Evolutionary conservation across 1,284 basidiomycete genomes (phyloP), one percentile per base, ranked within the genome.

Genomic region (Moniliophthora roreri): DNA sequence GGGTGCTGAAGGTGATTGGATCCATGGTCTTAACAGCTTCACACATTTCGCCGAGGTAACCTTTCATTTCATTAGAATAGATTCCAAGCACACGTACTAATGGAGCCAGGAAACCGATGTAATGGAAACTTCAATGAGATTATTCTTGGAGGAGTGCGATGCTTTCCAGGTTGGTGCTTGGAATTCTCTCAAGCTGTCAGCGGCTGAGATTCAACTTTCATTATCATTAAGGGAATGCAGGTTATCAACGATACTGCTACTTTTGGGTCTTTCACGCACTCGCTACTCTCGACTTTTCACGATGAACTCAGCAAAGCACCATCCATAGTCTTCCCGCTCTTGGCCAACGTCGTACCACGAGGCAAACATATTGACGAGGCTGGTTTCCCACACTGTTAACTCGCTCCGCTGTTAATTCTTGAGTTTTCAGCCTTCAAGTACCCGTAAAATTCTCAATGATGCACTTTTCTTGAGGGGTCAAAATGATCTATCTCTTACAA

Each of bases 121-220:
- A 42, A 84, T 86, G 78, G 89, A 91, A 47, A 81, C 78, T 4
- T 72, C 82, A 8, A 71, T 91, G 50, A 76, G 89, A 20, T 68
- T 75, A 11, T 80, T 88, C 55, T 73, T 86, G 2, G 90, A 92
- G 64, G 87, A 90, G 58, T 89, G 87, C 62, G 80, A 91, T 63
- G 76, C 77, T 47, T 72, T 86, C 7, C 89, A 91, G 78, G 88
- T 87, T 60, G 23, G 63, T 55, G 36, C 11, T 11, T 6, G 7
- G 28, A 32, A 11, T n/a, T n/a, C 28, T 32, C 6, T 32, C 40
- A 15, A 34, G 16, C 23, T 20, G 42, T 40, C 28, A 40, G 24
- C 4, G 42, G 47, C 53, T 9, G 51, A 15, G 37, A 15, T 11
- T 49, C 38, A 45, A 21, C 60, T 50, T 16, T 49, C 20, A 45